phyloP scores from a whole-genome alignment of 177 flowering plant species.

The Vitis hybrid region DNA sequence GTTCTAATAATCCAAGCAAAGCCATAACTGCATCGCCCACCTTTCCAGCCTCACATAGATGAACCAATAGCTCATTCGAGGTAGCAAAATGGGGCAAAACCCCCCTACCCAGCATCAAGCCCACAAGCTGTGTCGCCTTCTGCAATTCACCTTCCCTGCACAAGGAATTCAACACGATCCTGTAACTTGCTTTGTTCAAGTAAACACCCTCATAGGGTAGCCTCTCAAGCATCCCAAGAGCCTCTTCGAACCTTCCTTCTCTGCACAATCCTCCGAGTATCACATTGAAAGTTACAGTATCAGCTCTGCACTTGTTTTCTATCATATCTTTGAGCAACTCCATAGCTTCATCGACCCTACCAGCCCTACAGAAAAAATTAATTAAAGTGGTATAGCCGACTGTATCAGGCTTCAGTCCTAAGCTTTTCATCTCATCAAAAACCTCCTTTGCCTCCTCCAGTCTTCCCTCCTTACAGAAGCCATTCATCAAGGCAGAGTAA shows the following conservation, averaged over 20 bases:
- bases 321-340: constrained; percentile 69
- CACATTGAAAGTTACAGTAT: constrained; percentile 63
- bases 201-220: constrained; percentile 59
- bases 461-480: constrained; percentile 69
- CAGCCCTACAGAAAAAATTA: constrained; percentile 47
- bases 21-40: constrained; percentile 47
- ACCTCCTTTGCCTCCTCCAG: constrained; percentile 53
- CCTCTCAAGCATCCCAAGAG: constrained; percentile 62
- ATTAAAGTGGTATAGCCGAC: constrained; percentile 73
- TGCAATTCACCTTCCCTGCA: constrained; percentile 52
- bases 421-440: constrained; percentile 61
- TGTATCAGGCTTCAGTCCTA: constrained; percentile 56
- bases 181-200: constrained; percentile 72
- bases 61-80: constrained; percentile 62
- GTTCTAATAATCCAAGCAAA: constrained; percentile 46
- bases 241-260: constrained; percentile 62
- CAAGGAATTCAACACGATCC: constrained; percentile 70
- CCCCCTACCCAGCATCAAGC: constrained; percentile 68
- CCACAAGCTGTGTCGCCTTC: constrained; percentile 46
- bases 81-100: constrained; percentile 78
- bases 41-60: constrained; percentile 57
- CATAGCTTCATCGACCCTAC: constrained; percentile 54
- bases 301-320: constrained; percentile 55
- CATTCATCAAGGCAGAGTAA: constrained; percentile 73
- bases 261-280: constrained; percentile 70